Evolutionary conservation across 2,329 filamentous ascomycete genomes (phyloP).

Genomic region (Arthroderma uncinatum): DNA sequence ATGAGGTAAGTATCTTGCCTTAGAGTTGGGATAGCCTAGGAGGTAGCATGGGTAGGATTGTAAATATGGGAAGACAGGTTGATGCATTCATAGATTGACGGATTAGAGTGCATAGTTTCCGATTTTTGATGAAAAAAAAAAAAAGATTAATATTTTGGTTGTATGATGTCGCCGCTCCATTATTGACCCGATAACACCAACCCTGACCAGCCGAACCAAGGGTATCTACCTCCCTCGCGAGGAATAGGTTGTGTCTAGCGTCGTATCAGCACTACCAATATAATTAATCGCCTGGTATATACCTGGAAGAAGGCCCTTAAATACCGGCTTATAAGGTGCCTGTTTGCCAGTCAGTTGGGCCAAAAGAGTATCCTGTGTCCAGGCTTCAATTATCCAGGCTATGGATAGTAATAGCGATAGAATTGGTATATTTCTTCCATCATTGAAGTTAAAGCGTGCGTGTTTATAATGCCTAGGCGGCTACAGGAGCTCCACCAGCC

Average conservation of each 20-base stretch:
- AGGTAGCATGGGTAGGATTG: neutral
- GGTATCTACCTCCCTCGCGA: neutral
- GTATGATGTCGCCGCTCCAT: neutral
- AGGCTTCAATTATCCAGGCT: neutral
- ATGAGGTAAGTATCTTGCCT: neutral
- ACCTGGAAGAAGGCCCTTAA: neutral
- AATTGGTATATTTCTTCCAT: neutral
- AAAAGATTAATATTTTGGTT: neutral
- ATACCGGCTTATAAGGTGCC: neutral
- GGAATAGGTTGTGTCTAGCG: neutral
- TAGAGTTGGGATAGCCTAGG: neutral
- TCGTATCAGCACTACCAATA: neutral
- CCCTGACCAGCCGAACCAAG: neutral
- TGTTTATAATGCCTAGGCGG: neutral
- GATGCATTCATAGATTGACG: constrained; percentile 3
- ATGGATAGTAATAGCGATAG: neutral
- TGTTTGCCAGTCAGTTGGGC: neutral
- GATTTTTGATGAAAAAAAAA: neutral
- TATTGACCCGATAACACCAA: neutral
- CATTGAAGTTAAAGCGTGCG: neutral
- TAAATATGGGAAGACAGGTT: neutral
- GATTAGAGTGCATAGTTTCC: neutral
- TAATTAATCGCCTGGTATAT: neutral
- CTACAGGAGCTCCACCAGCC: neutral
- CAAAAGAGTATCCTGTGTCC: neutral